A percentile compares a stretch with the other conserved stretches of the same genome.
These are phyloP conservation scores for Sisymbrium irio DNA, from an alignment of 345 rosid species.

Conservation along the genomic window DNA sequence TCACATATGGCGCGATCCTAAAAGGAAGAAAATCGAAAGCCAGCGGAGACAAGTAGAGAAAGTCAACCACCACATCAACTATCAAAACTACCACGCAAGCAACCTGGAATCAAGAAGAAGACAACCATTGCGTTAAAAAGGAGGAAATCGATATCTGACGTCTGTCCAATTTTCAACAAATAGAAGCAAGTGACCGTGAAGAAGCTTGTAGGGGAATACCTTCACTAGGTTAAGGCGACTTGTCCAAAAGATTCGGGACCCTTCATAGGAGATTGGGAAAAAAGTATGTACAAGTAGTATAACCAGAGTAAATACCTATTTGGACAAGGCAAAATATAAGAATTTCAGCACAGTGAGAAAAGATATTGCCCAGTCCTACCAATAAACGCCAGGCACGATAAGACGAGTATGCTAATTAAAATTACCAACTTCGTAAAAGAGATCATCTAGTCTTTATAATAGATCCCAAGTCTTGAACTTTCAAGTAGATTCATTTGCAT, in stretches of 20 bases:
- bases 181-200: conserved; percentile 9
- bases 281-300: conserved; percentile 61
- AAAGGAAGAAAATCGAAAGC: conserved; percentile 66
- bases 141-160: not conserved
- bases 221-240: conserved; percentile 56
- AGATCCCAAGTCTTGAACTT: not conserved
- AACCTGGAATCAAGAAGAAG: conserved; percentile 55
- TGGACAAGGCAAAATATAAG: not conserved
- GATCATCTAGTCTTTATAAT: not conserved
- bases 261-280: conserved; percentile 79
- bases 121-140: not conserved
- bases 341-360: conserved; percentile 13
- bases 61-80: conserved; percentile 71
- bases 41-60: conserved; percentile 72
- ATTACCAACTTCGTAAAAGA: not conserved
- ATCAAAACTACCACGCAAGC: conserved; percentile 56
- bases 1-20: conserved; percentile 81
- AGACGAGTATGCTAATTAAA: not conserved
- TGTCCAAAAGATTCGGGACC: conserved; percentile 58
- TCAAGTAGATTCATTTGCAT: not conserved
- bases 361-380: not conserved
- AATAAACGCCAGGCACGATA: not conserved
- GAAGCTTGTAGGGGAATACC: conserved; percentile 41
- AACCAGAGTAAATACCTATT: conserved; percentile 49
- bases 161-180: not conserved